phyloP scores from a whole-genome alignment of 768 basidiomycete genomes.

The Suillus fuscotomentosus region DNA sequence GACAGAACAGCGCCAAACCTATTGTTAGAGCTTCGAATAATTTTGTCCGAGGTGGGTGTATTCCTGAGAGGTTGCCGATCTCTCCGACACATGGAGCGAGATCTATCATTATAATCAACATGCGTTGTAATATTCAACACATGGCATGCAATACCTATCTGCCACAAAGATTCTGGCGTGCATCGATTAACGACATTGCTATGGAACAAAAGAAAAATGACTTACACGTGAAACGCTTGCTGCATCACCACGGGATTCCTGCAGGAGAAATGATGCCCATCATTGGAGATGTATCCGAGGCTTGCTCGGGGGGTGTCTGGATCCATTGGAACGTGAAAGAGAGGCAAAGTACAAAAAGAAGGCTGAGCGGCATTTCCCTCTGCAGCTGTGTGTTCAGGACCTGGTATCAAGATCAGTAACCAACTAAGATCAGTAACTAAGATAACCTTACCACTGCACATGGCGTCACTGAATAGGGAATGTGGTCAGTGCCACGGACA shows the following conservation, averaged over 20 bases:
- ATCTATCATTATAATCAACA: constrained; percentile 25
- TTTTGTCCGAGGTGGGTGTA: constrained; percentile 40
- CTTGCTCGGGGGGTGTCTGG: constrained; percentile 25
- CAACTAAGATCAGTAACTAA: neutral
- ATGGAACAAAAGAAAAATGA: constrained; percentile 6
- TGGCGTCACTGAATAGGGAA: constrained; percentile 38
- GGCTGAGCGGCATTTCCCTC: constrained; percentile 39
- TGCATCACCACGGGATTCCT: constrained; percentile 50
- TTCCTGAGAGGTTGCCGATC: constrained; percentile 12
- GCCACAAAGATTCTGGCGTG: constrained; percentile 48
- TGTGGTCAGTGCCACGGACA: neutral
- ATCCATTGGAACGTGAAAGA: constrained; percentile 45
- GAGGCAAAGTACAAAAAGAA: constrained; percentile 52
- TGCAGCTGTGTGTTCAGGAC: constrained; percentile 46
- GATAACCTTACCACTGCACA: constrained; percentile 43
- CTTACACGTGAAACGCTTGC: constrained; percentile 61
- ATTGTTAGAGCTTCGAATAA: constrained; percentile 39
- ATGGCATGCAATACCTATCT: constrained; percentile 35
- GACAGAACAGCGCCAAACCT: constrained; percentile 60
- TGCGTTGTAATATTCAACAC: neutral
- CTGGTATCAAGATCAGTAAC: constrained; percentile 25
- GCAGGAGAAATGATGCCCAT: constrained; percentile 56
- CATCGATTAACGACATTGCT: neutral
- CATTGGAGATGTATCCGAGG: constrained; percentile 49
- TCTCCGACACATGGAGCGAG: neutral